phyloP scores from a whole-genome alignment of 2,329 filamentous ascomycete genomes.

The Zymoseptoria tritici region DNA sequence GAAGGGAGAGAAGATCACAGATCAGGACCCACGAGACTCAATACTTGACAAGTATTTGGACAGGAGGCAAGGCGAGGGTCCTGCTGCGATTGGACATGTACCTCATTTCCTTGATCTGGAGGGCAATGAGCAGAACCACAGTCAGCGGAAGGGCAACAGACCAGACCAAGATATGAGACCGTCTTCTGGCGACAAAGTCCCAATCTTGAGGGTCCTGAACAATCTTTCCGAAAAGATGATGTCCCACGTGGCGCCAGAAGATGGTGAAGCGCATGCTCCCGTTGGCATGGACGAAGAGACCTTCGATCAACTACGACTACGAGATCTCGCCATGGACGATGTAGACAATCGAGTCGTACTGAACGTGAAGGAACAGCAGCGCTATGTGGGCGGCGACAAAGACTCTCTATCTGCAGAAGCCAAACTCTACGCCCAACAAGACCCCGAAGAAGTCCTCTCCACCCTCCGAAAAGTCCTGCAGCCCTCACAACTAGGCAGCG shows the following conservation, averaged over 20 bases:
- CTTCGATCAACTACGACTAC: constrained; percentile 66
- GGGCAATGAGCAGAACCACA: constrained; percentile 91
- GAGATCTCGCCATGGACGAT: constrained; percentile 68
- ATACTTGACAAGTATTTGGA: constrained; percentile 82
- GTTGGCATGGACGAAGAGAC: constrained; percentile 64
- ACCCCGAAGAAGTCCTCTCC: constrained; percentile 60
- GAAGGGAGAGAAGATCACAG: constrained; percentile 77
- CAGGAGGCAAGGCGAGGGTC: constrained; percentile 47
- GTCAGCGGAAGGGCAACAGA: constrained; percentile 75
- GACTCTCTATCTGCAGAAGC: constrained; percentile 42
- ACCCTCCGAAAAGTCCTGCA: constrained; percentile 57
- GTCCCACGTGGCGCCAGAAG: constrained; percentile 73
- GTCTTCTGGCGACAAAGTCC: constrained; percentile 63
- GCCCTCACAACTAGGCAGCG: constrained; percentile 32
- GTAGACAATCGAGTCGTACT: constrained; percentile 73
- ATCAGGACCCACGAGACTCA: constrained; percentile 67
- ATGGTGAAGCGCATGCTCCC: constrained; percentile 58
- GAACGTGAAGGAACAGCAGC: constrained; percentile 79
- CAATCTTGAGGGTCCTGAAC: constrained; percentile 84
- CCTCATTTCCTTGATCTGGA: constrained; percentile 88
- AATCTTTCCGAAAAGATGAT: constrained; percentile 89
- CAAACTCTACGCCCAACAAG: constrained; percentile 59
- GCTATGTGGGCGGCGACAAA: constrained; percentile 59
- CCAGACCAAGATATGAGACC: constrained; percentile 89
- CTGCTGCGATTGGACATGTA: constrained; percentile 54